These are phyloP conservation scores for Haplosporangium sp. DNA, from an alignment of 371 early-diverging fungal species.

Conservation along the genomic window DNA sequence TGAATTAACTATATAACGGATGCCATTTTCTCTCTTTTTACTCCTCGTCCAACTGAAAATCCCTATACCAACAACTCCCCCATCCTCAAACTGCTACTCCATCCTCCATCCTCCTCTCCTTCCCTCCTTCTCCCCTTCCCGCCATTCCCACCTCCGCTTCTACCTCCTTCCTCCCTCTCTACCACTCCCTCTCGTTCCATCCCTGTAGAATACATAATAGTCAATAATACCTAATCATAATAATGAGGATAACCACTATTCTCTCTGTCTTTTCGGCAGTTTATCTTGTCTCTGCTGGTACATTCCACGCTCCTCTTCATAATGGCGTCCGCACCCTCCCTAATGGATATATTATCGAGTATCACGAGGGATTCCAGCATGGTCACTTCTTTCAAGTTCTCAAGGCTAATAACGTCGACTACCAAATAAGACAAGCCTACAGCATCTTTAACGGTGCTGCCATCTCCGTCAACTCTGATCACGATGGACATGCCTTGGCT, in stretches of 20 bases:
- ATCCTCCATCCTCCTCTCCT: no score
- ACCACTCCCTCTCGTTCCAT: no score
- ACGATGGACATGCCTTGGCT: slow-evolving; percentile 39
- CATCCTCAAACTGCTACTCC: no score
- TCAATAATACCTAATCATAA: neutral
- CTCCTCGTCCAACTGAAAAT: no score
- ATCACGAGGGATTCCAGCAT: slow-evolving; percentile 21
- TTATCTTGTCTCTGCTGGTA: slow-evolving; percentile 37
- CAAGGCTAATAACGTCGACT: slow-evolving; percentile 19
- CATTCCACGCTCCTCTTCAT: slow-evolving; percentile 16
- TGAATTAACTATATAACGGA: no score
- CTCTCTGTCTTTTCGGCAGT: slow-evolving; percentile 39
- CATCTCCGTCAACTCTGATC: slow-evolving; percentile 35
- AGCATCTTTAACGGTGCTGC: slow-evolving; percentile 44
- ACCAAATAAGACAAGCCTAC: slow-evolving; percentile 37
- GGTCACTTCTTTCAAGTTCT: slow-evolving; percentile 13
- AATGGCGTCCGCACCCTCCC: slow-evolving; percentile 3
- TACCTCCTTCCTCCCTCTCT: no score
- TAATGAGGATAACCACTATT: slow-evolving; percentile 32
- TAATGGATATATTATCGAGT: slow-evolving; percentile 37
- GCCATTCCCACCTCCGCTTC: no score
- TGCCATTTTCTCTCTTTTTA: no score
- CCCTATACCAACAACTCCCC: no score
- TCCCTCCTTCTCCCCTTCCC: no score
- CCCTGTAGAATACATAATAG: no score